Percentiles rank a stretch among this genome's conserved stretches.
These are phyloP conservation scores for Fusarium sp. DNA, from an alignment of 2,329 filamentous ascomycete genomes.

Conservation along the genomic window DNA sequence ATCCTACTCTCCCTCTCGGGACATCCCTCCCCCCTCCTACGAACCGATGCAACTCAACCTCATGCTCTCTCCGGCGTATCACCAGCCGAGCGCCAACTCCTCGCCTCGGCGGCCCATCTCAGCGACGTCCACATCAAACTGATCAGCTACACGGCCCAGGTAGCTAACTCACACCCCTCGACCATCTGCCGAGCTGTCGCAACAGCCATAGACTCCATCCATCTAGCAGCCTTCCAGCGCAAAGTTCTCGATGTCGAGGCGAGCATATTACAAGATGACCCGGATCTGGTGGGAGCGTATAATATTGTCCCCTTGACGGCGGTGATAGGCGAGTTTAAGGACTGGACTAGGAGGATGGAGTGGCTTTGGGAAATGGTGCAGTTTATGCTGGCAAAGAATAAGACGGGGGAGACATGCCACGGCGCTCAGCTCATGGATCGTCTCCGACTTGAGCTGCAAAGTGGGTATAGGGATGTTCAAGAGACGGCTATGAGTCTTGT, in stretches of 20 bases:
- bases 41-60: conserved; percentile 58
- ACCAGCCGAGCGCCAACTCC: conserved; percentile 82
- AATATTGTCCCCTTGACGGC: conserved; percentile 91
- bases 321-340: conserved; percentile 84
- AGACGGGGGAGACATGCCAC: conserved; percentile 57
- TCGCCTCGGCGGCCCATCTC: conserved; percentile 79
- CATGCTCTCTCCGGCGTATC: conserved; percentile 65
- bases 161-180: conserved; percentile 77
- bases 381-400: conserved; percentile 66
- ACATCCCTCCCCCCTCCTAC: conserved; percentile 88
- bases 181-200: conserved; percentile 89
- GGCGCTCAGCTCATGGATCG: conserved; percentile 81
- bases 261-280: conserved; percentile 78
- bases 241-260: conserved; percentile 88
- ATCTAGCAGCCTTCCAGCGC: conserved; percentile 82
- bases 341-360: conserved; percentile 83
- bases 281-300: conserved; percentile 86
- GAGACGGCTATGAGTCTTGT: conserved; percentile 77
- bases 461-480: conserved; percentile 88
- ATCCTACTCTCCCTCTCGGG: conserved; percentile 96
- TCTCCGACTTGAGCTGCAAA: conserved; percentile 79
- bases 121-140: conserved; percentile 81
- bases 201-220: conserved; percentile 76
- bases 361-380: conserved; percentile 82
- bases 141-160: conserved; percentile 70